phyloP scores from a whole-genome alignment of 2,329 filamentous ascomycete species.

The Ophiostoma sp. region DNA sequence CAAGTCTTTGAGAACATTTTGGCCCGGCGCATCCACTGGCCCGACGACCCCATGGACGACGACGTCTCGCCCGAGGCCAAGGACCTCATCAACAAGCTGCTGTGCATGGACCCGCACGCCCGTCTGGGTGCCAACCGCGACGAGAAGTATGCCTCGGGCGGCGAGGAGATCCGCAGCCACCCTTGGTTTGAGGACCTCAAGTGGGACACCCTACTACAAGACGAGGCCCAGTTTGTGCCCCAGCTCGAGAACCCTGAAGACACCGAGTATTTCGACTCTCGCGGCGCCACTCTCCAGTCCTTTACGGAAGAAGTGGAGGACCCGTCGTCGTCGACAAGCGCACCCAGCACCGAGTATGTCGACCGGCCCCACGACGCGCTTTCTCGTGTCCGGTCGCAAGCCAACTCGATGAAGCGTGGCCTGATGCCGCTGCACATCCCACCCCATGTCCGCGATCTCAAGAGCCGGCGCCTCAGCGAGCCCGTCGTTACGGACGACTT shows the following conservation, averaged over 20 bases:
- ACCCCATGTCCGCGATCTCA: constrained; percentile 88
- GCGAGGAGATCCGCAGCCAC: constrained; percentile 86
- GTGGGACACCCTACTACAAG: constrained; percentile 89
- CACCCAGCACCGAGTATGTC: constrained; percentile 68
- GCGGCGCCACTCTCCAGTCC: constrained; percentile 86
- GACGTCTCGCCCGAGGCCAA: constrained; percentile 84
- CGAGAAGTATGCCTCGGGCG: constrained; percentile 79
- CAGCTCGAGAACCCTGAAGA: constrained; percentile 92
- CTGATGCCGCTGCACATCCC: constrained; percentile 96
- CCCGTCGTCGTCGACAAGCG: constrained; percentile 72
- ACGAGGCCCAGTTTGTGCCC: constrained; percentile 94
- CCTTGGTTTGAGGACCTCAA: constrained; percentile 84
- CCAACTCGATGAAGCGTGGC: constrained; percentile 83
- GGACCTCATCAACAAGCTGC: constrained; percentile 88
- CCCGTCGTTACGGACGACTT: constrained; percentile 89
- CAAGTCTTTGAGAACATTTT: constrained; percentile 97
- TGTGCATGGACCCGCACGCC: constrained; percentile 79
- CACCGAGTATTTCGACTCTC: constrained; percentile 93
- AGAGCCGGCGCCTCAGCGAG: constrained; percentile 85
- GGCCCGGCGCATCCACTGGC: constrained; percentile 87
- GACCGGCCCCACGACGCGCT: constrained; percentile 94
- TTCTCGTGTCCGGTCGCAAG: constrained; percentile 82
- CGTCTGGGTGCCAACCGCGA: constrained; percentile 83
- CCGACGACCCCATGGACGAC: constrained; percentile 70
- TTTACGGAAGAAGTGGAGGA: constrained; percentile 96